phyloP scores from a whole-genome alignment of 2,329 filamentous ascomycete species.

The Diplocarpon mali region DNA sequence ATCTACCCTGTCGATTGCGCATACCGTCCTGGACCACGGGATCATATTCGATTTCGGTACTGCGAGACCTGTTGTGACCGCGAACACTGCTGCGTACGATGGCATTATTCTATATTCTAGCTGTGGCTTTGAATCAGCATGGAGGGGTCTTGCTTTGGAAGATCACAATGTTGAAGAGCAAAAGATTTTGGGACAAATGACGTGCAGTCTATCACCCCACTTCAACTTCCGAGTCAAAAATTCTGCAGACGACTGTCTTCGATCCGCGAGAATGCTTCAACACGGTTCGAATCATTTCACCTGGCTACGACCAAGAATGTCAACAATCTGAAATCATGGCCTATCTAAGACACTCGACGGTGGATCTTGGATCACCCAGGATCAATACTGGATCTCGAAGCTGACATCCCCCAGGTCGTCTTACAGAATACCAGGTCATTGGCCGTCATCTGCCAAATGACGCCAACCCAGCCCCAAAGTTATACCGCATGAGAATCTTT shows the following conservation, averaged over 20 bases:
- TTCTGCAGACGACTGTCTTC: too few species aligned
- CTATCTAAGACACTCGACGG: not conserved
- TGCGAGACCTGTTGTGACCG: not conserved
- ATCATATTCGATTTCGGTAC: not conserved
- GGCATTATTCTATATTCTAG: too few species aligned
- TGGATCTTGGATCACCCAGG: not conserved
- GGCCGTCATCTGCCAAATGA: slow-evolving; percentile 98
- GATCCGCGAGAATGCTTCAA: too few species aligned
- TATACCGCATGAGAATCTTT: slow-evolving; percentile 99
- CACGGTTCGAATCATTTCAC: too few species aligned
- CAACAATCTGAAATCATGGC: too few species aligned
- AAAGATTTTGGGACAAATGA: not conserved
- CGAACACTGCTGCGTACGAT: not conserved
- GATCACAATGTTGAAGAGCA: not conserved
- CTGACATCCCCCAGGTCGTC: slow-evolving; percentile 62
- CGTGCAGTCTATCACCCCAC: too few species aligned
- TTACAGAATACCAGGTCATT: slow-evolving; percentile 99
- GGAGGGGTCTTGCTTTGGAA: not conserved
- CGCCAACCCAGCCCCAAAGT: slow-evolving; percentile 90
- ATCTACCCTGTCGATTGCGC: not conserved
- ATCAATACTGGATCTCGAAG: not conserved
- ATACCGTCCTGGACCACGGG: not conserved
- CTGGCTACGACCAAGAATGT: too few species aligned
- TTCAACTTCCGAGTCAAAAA: too few species aligned
- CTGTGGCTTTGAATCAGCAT: too few species aligned